Evolutionary conservation across 2,329 filamentous ascomycete species (phyloP).

Genomic region (Nemania sp.): DNA sequence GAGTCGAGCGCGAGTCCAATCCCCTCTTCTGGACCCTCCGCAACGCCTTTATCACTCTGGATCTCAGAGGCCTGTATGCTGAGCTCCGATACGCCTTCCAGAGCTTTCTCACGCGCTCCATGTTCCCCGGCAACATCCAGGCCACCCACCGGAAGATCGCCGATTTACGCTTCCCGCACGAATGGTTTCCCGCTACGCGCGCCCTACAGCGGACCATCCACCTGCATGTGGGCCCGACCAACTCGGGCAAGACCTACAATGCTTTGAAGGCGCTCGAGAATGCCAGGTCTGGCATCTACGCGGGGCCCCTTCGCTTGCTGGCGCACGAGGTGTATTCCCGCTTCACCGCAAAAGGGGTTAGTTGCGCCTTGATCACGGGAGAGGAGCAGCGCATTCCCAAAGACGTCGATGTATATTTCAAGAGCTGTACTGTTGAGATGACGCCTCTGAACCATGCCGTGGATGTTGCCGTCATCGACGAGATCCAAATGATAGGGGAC

Average conservation of each 20-base stretch:
- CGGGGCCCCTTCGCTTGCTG: constrained; percentile 83
- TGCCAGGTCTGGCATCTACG: constrained; percentile 79
- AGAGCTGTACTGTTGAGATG: constrained; percentile 95
- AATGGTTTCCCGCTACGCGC: constrained; percentile 90
- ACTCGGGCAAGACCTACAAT: constrained; percentile 97
- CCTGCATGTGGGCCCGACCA: constrained; percentile 93
- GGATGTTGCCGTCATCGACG: constrained; percentile 95
- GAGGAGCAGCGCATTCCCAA: constrained; percentile 80
- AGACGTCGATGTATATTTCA: constrained; percentile 61
- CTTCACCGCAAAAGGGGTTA: constrained; percentile 75
- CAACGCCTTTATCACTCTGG: constrained; percentile 60
- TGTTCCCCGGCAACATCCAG: constrained; percentile 60
- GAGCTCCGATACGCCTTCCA: constrained; percentile 72
- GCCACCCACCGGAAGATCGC: constrained; percentile 67
- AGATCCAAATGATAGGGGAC: constrained; percentile 96
- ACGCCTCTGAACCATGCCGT: constrained; percentile 58
- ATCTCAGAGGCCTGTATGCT: constrained; percentile 54
- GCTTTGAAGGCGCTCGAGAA: constrained; percentile 83
- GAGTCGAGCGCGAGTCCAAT: constrained; percentile 50
- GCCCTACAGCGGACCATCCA: constrained; percentile 81
- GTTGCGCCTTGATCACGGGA: constrained; percentile 83
- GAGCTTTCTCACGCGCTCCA: constrained; percentile 62
- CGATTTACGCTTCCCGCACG: constrained; percentile 85
- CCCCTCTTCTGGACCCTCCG: constrained; percentile 63
- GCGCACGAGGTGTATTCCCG: constrained; percentile 96